Percentiles rank a stretch among this genome's conserved stretches.
Conservation (phyloP, 176 grass and related monocot genomes). For the Carex pumila region DNA sequence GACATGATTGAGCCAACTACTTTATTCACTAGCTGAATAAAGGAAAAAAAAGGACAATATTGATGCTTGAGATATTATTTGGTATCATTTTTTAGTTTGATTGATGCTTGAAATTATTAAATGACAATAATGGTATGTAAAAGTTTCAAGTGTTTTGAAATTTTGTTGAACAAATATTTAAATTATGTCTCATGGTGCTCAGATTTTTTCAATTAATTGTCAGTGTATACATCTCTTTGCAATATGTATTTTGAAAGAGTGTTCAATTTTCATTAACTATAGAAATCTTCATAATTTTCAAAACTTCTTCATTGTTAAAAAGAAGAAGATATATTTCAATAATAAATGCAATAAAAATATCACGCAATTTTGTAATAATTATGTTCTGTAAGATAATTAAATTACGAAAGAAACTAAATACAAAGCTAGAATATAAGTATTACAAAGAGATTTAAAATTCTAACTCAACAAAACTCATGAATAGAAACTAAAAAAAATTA, state of each 20-base stretch:
- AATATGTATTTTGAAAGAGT: neutral
- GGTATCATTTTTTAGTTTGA: neutral
- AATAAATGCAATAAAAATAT: no score
- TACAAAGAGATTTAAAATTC: no score
- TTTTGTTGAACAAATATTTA: no score
- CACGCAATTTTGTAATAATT: no score
- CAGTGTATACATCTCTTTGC: neutral
- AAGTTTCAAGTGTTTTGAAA: no score
- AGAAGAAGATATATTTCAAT: no score
- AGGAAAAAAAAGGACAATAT: neutral
- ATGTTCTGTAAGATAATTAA: no score
- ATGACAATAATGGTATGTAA: neutral
- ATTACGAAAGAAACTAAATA: no score
- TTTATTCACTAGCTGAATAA: neutral
- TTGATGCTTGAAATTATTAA: neutral
- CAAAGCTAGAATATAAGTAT: no score
- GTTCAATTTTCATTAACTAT: neutral
- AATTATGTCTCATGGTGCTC: neutral
- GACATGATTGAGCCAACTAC: neutral
- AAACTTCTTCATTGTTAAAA: no score
- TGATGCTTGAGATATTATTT: neutral
- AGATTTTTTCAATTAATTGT: neutral
- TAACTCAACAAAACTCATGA: no score
- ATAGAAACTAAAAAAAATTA: no score
- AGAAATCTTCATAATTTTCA: neutral